These are phyloP conservation scores for Globisporangium ultimum DNA, from an alignment of 352 stramenopile species.

Conservation along the genomic window DNA sequence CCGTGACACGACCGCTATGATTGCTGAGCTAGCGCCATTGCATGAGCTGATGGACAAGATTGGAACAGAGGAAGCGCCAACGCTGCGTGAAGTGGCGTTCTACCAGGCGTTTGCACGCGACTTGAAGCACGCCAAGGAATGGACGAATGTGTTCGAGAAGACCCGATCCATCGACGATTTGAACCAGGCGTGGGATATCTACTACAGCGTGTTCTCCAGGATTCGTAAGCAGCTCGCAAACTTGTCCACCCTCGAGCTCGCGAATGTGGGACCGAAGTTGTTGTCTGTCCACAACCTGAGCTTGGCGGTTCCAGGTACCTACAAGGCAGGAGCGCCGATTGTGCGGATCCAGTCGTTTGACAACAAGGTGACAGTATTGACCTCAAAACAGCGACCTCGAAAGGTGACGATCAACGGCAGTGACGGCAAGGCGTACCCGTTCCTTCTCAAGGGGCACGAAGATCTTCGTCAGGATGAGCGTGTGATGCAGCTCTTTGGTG, in stretches of 20 bases:
- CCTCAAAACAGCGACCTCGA: slow-evolving; percentile 98
- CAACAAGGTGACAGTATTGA: slow-evolving; percentile 95
- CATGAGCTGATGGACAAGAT: slow-evolving; percentile 90
- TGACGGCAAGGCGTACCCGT: slow-evolving; percentile 98
- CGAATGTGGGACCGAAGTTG: slow-evolving; percentile 96
- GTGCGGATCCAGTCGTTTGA: slow-evolving; percentile 93
- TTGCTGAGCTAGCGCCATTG: slow-evolving; percentile 93
- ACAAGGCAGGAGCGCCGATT: slow-evolving; percentile 83
- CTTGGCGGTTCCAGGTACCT: slow-evolving; percentile 95
- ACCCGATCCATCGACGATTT: slow-evolving; percentile 80
- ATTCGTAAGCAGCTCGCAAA: slow-evolving; percentile 92
- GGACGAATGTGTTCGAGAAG: slow-evolving; percentile 76
- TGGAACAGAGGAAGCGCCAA: slow-evolving; percentile 71
- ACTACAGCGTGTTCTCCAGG: slow-evolving; percentile 98
- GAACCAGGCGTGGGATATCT: slow-evolving; percentile 97
- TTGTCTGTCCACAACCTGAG: slow-evolving; percentile 93
- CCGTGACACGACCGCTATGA: slow-evolving; percentile 95
- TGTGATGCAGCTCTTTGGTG: slow-evolving; percentile 99
- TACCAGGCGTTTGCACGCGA: slow-evolving; percentile 93
- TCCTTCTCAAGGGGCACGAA: slow-evolving; percentile 99
- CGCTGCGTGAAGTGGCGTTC: slow-evolving; percentile 81
- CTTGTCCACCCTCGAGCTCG: slow-evolving; percentile 96
- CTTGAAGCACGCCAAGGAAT: slow-evolving; percentile 83
- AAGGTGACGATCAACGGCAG: slow-evolving; percentile 98
- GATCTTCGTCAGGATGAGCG: slow-evolving; percentile 99